Conservation (phyloP, 805 yeast species). For the Lipomyces starkeyi region DNA sequence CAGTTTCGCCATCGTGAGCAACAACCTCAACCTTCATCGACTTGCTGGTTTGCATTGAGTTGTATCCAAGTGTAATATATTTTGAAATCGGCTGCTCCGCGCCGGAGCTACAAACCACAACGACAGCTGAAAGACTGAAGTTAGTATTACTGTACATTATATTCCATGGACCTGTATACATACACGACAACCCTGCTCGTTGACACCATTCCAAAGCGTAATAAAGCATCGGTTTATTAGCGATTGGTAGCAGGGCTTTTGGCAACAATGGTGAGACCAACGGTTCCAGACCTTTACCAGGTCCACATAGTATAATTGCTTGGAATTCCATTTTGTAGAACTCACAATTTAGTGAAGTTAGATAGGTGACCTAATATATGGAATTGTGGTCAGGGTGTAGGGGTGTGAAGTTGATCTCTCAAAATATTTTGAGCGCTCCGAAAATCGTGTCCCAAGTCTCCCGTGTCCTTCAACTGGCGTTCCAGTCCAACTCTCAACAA, state of each 20-base stretch:
- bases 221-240: conserved; percentile 85
- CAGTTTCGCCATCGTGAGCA: conserved; percentile 59
- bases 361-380: background rate
- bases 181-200: conserved; percentile 38
- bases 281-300: conserved; percentile 75
- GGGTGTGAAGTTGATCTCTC: background rate
- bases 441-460: background rate
- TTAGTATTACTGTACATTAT: background rate
- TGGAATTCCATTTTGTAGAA: conserved; percentile 79
- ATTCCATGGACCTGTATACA: conserved; percentile 5
- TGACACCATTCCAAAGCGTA: conserved; percentile 92
- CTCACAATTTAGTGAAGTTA: background rate
- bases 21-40: conserved; percentile 66
- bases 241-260: conserved; percentile 88
- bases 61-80: conserved; percentile 37
- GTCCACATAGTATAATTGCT: conserved; percentile 88
- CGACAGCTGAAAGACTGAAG: conserved; percentile 45
- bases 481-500: background rate
- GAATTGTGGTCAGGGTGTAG: background rate
- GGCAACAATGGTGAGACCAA: conserved; percentile 66
- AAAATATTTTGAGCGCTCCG: background rate
- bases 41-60: conserved; percentile 26
- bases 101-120: conserved; percentile 55
- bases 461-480: background rate
- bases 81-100: conserved; percentile 55